Conservation (phyloP, 768 basidiomycete genomes). For the Gloeostereum incarnatum region DNA sequence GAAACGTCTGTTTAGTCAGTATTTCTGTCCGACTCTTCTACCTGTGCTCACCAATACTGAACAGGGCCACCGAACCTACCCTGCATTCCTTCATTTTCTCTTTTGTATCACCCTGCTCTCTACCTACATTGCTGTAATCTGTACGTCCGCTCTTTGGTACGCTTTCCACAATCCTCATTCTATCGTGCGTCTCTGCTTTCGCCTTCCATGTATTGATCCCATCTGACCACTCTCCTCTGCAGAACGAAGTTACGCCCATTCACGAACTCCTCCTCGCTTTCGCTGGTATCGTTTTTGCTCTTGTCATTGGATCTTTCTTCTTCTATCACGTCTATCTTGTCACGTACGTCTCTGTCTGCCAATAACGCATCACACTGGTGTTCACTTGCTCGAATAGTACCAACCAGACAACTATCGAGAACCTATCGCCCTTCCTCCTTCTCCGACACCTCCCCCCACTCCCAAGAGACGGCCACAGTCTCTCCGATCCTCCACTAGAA, state of each 20-base stretch:
- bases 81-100: constrained; percentile 76
- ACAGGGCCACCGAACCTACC: constrained; percentile 78
- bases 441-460: constrained; percentile 63
- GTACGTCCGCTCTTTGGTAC: constrained; percentile 45
- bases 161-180: constrained; percentile 54
- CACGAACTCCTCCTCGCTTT: constrained; percentile 64
- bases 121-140: constrained; percentile 47
- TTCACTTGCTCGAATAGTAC: constrained; percentile 32
- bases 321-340: constrained; percentile 71
- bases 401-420: constrained; percentile 81
- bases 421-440: constrained; percentile 65
- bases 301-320: constrained; percentile 70
- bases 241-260: constrained; percentile 61
- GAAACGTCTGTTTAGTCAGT: constrained; percentile 65
- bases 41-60: constrained; percentile 1
- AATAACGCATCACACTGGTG: not conserved
- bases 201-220: constrained; percentile 1
- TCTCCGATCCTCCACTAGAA: constrained; percentile 66
- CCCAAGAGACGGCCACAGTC: constrained; percentile 34
- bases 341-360: constrained; percentile 34
- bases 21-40: not conserved
- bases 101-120: constrained; percentile 53
- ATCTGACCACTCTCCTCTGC: not conserved
- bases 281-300: constrained; percentile 44
- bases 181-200: constrained; percentile 38